Conservation (phyloP, 495 filamentous ascomycete species). For the Podospora comata region DNA sequence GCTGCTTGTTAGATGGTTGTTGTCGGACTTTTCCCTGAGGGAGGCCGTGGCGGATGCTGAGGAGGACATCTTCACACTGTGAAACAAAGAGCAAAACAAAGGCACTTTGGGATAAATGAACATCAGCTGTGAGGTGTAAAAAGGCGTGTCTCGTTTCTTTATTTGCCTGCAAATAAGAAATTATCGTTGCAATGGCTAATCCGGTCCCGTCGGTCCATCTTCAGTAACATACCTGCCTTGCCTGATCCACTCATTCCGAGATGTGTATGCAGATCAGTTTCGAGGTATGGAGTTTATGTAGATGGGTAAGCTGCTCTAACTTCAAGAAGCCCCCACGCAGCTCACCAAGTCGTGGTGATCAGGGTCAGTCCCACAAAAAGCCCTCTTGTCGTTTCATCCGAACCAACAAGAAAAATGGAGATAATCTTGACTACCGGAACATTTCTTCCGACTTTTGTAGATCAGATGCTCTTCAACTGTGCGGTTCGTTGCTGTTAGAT, state of each 20-base stretch:
- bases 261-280: no score
- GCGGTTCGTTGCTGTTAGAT: background rate
- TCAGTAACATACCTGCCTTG: no score
- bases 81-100: background rate
- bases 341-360: background rate
- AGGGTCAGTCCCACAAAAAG: background rate
- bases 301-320: background rate
- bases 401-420: background rate
- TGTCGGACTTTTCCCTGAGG: background rate
- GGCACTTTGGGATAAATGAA: background rate
- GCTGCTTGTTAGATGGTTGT: background rate
- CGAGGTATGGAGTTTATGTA: no score
- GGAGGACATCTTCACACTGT: background rate
- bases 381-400: background rate
- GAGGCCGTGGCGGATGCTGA: background rate
- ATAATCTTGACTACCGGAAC: background rate
- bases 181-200: no score
- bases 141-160: no score
- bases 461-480: background rate
- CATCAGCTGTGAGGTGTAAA: background rate
- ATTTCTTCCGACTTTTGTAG: background rate
- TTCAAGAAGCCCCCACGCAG: background rate
- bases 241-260: no score
- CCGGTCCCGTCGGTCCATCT: no score
- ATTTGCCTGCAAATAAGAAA: no score